Evolutionary conservation across 805 yeast genomes (phyloP).

Genomic region (Candida verbasci): DNA sequence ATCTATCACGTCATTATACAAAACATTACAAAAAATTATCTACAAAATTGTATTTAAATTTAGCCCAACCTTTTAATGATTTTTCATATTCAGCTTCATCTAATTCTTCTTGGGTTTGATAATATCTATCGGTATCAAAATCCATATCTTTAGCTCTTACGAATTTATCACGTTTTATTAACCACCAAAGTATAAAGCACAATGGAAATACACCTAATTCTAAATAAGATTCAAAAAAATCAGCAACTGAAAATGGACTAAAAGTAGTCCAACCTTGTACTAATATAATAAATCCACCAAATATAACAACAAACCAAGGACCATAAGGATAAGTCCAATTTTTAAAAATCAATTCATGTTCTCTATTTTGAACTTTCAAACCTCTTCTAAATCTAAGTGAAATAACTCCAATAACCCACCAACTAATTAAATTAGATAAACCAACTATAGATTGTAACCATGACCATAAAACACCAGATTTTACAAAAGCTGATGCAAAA

Average conservation of each 20-base stretch:
- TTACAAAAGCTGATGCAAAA: constrained; percentile 55
- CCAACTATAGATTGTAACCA: constrained; percentile 53
- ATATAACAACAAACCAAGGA: constrained; percentile 39
- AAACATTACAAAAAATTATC: constrained; percentile 20
- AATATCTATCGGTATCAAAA: constrained; percentile 48
- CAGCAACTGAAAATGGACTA: constrained; percentile 39
- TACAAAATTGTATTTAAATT: constrained; percentile 27
- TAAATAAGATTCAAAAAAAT: constrained; percentile 43
- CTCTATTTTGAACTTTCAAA: constrained; percentile 37
- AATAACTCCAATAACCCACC: constrained; percentile 48
- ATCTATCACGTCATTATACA: too few species aligned
- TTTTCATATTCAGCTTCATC: constrained; percentile 33
- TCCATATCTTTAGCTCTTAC: constrained; percentile 46
- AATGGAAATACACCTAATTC: constrained; percentile 46
- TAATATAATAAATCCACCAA: constrained; percentile 40
- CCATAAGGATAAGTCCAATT: constrained; percentile 54
- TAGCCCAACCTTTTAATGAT: constrained; percentile 41
- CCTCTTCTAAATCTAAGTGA: constrained; percentile 48
- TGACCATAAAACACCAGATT: constrained; percentile 49
- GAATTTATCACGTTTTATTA: constrained; percentile 38
- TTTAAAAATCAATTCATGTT: constrained; percentile 35
- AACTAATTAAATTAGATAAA: constrained; percentile 48
- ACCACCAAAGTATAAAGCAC: constrained; percentile 45
- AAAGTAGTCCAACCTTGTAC: constrained; percentile 53
- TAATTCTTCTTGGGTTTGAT: constrained; percentile 46